phyloP scores from a whole-genome alignment of 2,329 filamentous ascomycete species.

The Claviceps monticola region DNA sequence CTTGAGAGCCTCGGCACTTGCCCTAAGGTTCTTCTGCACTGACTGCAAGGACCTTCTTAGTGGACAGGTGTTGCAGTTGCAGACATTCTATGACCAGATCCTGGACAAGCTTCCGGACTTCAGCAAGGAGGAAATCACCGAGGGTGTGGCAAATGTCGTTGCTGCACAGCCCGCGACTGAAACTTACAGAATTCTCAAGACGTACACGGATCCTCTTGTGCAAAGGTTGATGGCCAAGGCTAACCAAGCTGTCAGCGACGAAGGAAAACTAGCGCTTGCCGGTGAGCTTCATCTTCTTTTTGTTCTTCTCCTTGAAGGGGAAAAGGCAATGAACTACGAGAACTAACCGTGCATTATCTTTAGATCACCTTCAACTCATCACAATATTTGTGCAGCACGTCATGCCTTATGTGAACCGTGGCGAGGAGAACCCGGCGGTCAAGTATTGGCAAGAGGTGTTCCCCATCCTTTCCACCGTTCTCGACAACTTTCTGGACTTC shows the following conservation, averaged over 20 bases:
- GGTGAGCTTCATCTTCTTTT: slow-evolving; percentile 33
- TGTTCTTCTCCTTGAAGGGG: not conserved
- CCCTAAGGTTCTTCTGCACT: slow-evolving; percentile 93
- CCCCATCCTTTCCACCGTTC: slow-evolving; percentile 70
- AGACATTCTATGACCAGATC: slow-evolving; percentile 83
- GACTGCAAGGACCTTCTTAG: slow-evolving; percentile 84
- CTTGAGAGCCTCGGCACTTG: slow-evolving; percentile 76
- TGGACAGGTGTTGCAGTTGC: slow-evolving; percentile 70
- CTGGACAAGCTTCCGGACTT: slow-evolving; percentile 71
- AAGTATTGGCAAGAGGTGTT: slow-evolving; percentile 95
- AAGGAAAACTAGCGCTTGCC: slow-evolving; percentile 73
- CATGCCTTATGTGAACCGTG: slow-evolving; percentile 58
- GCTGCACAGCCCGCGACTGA: slow-evolving; percentile 71
- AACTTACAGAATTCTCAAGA: slow-evolving; percentile 72
- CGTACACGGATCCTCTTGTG: slow-evolving; percentile 87
- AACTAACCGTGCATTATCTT: not conserved
- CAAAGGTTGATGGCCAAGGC: slow-evolving; percentile 75
- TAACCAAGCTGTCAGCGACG: slow-evolving; percentile 69
- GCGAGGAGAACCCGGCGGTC: slow-evolving; percentile 74
- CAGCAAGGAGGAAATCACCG: slow-evolving; percentile 92
- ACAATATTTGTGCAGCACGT: slow-evolving; percentile 75
- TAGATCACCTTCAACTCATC: slow-evolving; percentile 81
- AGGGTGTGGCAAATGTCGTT: slow-evolving; percentile 86
- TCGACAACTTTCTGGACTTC: slow-evolving; percentile 77
- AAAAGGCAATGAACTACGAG: not conserved